Base-by-base conservation (phyloP, 78 protist species). In the Polysphondylium violaceum region DNA sequence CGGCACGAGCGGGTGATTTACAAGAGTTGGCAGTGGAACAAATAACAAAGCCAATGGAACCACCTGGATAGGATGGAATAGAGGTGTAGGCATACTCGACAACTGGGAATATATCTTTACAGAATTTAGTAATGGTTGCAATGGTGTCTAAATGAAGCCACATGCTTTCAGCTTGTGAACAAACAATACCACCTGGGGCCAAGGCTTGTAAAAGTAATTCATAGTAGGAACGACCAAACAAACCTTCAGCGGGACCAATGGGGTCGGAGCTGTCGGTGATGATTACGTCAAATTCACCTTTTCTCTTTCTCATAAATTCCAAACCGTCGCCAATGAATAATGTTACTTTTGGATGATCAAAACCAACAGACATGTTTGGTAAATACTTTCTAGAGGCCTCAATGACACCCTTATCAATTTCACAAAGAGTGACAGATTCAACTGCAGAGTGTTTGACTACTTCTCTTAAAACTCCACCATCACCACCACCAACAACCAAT, bases 401-500 rank as follows among this genome's bases (percentile, higher is more conserved):
- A 31, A 88, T 74, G 50, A 98, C 98, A 43, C 92, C 97, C 19
- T 63, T 33, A 75, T 97, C 98, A 63, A 97, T 95, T 35, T 97
- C 98, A 38, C 98, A 95, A n/a, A 96, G 56, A 40, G 92, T 89
- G n/a, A 95, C 87, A 0, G 33, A 12, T 91, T 97, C 95, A 44
- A 97, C 97, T 3, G 35, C 6, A 40, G 51, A 68, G 75, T 98
- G 98, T 76, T 88, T 90, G 33, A 92, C 74, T 47, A 95, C 89
- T 74, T 98, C 99, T 21, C 99, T 95, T 44, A 97, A 51, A 1
- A 95, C 97, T n/a, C 99, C 99, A 60, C 99, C 99, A 55, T 98
- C 99, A 29, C 99, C 99, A 55, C 99, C 99, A 43, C 99, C 99
- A n/a, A 98, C 95, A 40, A 98, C 90, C 35, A 96, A 94, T 23